A percentile compares a stretch with the other conserved stretches of the same genome.
Conservation (phyloP, 257 asterid species). For the Gardenia jasminoides region DNA sequence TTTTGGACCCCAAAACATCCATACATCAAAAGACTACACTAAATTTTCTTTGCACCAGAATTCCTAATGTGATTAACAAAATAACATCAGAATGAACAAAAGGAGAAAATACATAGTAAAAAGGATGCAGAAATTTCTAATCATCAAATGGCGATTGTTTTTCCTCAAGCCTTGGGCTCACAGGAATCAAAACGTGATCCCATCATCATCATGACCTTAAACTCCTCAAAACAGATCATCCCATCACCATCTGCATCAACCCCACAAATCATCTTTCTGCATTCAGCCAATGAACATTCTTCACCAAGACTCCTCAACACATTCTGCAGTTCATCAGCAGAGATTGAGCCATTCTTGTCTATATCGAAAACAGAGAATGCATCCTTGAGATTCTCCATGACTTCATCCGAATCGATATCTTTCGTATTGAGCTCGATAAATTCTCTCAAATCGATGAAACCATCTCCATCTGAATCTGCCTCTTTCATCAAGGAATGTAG, state of each 20-base stretch:
- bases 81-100: background rate
- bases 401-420: conserved; percentile 58
- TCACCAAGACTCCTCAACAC: conserved; percentile 72
- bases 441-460: conserved; percentile 69
- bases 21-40: background rate
- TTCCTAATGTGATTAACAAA: background rate
- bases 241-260: conserved; percentile 82
- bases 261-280: conserved; percentile 73
- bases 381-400: conserved; percentile 51
- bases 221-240: conserved; percentile 72
- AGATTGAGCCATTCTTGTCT: conserved; percentile 64
- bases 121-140: too few relatives aligned
- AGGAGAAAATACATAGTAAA: too few relatives aligned
- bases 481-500: conserved; percentile 59
- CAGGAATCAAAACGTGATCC: conserved; percentile 48
- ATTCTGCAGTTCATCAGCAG: conserved; percentile 69
- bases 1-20: too few relatives aligned
- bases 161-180: conserved; percentile 18
- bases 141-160: background rate
- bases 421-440: conserved; percentile 72
- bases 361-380: conserved; percentile 76
- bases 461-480: conserved; percentile 86
- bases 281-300: conserved; percentile 72
- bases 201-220: conserved; percentile 79
- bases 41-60: background rate